Evolutionary conservation across 108 stramenopile genomes (phyloP).

Genomic region (Conticribra guillardii): DNA sequence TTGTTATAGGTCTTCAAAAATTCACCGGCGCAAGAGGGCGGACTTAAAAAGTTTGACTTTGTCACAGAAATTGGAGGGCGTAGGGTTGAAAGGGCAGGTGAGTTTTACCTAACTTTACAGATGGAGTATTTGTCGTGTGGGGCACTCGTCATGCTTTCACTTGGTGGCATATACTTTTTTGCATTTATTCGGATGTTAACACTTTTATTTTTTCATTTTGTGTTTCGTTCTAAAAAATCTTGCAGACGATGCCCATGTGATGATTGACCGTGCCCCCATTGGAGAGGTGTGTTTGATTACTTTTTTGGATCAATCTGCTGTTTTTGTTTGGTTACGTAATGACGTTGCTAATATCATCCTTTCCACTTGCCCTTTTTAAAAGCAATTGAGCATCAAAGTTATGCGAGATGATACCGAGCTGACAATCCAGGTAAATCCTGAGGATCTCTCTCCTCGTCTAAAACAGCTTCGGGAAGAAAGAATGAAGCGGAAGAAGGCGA

Average conservation of each 20-base stretch:
- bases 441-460: conserved; percentile 74
- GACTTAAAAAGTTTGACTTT: conserved; percentile 76
- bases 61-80: conserved; percentile 71
- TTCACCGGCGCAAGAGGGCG: conserved; percentile 74
- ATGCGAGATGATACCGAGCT: conserved; percentile 61
- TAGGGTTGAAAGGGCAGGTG: conserved; percentile 43
- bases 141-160: neutral
- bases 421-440: conserved; percentile 65
- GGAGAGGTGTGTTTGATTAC: conserved; percentile 42
- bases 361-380: neutral
- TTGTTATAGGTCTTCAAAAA: conserved; percentile 61
- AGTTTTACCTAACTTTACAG: neutral
- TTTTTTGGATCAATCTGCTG: neutral
- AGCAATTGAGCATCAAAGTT: conserved; percentile 56
- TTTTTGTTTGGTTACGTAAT: conserved; percentile 1
- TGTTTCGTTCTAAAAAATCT: no score
- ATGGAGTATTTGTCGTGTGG: neutral
- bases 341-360: neutral
- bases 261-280: conserved; percentile 76
- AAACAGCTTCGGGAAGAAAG: conserved; percentile 63
- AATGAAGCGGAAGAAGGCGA: conserved; percentile 28
- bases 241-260: conserved; percentile 74
- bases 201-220: no score
- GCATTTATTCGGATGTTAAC: no score
- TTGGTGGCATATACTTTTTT: no score